phyloP scores from a whole-genome alignment of 1,284 basidiomycete genomes.

The Microbotryum intermedium region DNA sequence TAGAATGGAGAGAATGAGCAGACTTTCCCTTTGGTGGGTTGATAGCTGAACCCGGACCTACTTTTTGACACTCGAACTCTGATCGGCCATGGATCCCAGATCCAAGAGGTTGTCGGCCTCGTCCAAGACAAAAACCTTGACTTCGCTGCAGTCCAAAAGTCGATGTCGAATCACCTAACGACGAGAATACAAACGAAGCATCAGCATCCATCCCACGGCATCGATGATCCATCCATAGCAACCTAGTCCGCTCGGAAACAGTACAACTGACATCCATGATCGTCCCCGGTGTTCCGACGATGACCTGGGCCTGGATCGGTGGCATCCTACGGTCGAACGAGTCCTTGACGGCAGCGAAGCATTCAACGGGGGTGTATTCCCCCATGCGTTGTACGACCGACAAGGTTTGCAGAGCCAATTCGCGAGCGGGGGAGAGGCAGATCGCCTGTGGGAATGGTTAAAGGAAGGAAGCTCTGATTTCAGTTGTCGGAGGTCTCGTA shows the following conservation, averaged over 20 bases:
- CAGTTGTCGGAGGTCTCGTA: background rate
- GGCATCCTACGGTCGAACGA: slow-evolving; percentile 48
- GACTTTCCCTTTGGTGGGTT: too few species aligned
- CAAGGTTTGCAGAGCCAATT: slow-evolving; percentile 96
- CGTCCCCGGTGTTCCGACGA: slow-evolving; percentile 95
- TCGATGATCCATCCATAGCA: slow-evolving; percentile 32
- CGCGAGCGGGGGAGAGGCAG: slow-evolving; percentile 88
- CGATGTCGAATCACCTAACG: background rate
- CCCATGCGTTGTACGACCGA: slow-evolving; percentile 89
- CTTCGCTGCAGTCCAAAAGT: slow-evolving; percentile 55
- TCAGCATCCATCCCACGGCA: slow-evolving; percentile 46
- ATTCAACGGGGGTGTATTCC: slow-evolving; percentile 85
- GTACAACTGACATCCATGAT: slow-evolving; percentile 63
- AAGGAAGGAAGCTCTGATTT: background rate
- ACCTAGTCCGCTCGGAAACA: too few species aligned
- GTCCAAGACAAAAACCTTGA: slow-evolving; percentile 93
- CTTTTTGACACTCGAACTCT: slow-evolving; percentile 92
- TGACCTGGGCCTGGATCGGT: slow-evolving; percentile 74
- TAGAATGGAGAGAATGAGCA: too few species aligned
- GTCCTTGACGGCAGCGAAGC: slow-evolving; percentile 90
- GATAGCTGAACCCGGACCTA: slow-evolving; percentile 44
- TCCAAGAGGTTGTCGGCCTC: slow-evolving; percentile 99
- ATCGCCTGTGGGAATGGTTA: slow-evolving; percentile 54
- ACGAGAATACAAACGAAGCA: slow-evolving; percentile 45
- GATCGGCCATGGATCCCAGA: slow-evolving; percentile 81